Evolutionary conservation across 257 asterid species (phyloP), one percentile per base, ranked within the genome.

Genomic region (Ilex asprella): DNA sequence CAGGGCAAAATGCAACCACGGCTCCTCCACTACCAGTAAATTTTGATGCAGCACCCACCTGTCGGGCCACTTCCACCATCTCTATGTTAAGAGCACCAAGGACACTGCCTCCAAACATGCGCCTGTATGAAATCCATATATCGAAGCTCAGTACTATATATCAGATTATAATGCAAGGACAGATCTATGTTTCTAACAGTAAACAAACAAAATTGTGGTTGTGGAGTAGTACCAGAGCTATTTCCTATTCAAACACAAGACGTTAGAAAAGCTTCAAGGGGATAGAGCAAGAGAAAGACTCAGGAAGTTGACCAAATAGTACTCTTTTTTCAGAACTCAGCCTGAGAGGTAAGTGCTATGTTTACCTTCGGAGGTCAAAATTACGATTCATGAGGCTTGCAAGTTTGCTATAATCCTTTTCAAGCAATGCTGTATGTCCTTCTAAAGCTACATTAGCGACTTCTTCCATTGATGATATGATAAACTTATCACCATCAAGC

Each of bases 1-100:
- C 74, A 0, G 97, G 96, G 64, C 99, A 92, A 76, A 74, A 83
- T 12, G 79, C 99, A 12, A 89, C 83, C 13, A 82, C 91, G 1
- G 99, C 99, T 0, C 99, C 99, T 58, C 97, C 99, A 58, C 97
- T 89, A 0, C 99, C 99, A 0, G 99, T 93, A 73, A 93, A 93
- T 78, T 93, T 93, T 30, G 97, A 85, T 46, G 95, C 95, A 55
- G 90, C 97, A 12, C 99, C 96, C 4, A 78, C 58, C 32, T 72
- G 68, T 71, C 99, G 81, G 0, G 86, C 99, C 61, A 84, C 60
- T 75, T 93, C 95, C 39, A 93, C 87, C 97, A 93, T 93, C 85
- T 89, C 87, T 70, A 93, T 85, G 76, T 93, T 93, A 65, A 89
- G 55, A 11, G 81, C 83, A 58, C 99, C 97, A 30, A 93, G 82